Evolutionary conservation across 345 rosid genomes (phyloP), one percentile per base, ranked within the genome.

Genomic region (Linum trigynum): DNA sequence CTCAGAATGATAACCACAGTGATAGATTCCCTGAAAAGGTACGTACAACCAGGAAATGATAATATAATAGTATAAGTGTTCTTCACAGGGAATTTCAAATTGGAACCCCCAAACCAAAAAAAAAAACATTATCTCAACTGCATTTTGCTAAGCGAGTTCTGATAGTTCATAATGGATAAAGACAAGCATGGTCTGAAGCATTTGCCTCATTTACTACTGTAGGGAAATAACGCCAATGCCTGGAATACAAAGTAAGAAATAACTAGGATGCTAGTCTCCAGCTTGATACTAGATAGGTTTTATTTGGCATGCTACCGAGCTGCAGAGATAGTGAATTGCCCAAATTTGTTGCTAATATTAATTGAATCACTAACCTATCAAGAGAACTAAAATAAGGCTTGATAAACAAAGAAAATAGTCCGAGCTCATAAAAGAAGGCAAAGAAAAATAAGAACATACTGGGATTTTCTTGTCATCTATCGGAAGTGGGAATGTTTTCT

Each of bases 1-100:
- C 66, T 78, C 80, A 50, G 90, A 83, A 78, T 85, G 90, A 75
- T 83, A 83, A 8, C 90, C 90, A 66, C 87, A 85, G 65, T 85
- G 90, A 62, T 74, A 83, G 48, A 85, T 76, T 3, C 84, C 90
- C 90, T 85, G 79, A 69, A 69, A 45, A 53, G 59, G 57, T 45
- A 43, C 50, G 10, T 43, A 43, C 32, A 43, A 7, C 50, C 50
- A 43, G 50, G 6, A 43, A 43, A 43, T 1, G 10, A 1, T 2
- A 43, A 43, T 4, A 2, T 2, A 43, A 43, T 4, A 2, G 10
- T 43, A 43, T 43, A 5, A 43, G 10, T 43, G 50, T 1, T 11
- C 50, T 43, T 43, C 50, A 43, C 50, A 43, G 10, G 9, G 6
- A 7, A 2, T 11, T 43, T 2, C 6, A 11, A 43, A 43, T 43